phyloP scores from a whole-genome alignment of 2,329 filamentous ascomycete species.

The Sclerotinia sclerotiorum region DNA sequence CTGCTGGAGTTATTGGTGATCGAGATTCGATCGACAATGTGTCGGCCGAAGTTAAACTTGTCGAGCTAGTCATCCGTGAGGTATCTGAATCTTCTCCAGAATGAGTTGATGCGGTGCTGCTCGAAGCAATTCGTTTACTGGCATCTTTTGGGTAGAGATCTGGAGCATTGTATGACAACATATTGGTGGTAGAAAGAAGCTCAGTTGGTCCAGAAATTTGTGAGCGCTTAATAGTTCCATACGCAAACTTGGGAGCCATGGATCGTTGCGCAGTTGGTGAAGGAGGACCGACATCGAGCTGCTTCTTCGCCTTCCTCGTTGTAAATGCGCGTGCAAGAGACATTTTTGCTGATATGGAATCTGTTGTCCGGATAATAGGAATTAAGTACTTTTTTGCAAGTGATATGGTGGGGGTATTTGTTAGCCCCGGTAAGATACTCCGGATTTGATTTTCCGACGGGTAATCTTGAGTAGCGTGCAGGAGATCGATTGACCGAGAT shows the following conservation, averaged over 20 bases:
- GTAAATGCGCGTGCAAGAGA: conserved; percentile 71
- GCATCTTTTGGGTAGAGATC: conserved; percentile 57
- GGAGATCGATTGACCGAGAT: conserved; percentile 17
- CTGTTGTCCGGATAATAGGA: conserved; percentile 21
- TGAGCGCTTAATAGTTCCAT: conserved; percentile 43
- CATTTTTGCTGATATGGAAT: conserved; percentile 40
- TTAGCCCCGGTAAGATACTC: conserved; percentile 24
- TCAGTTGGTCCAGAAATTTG: conserved; percentile 88
- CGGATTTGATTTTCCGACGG: conserved; percentile 26
- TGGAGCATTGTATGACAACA: conserved; percentile 91
- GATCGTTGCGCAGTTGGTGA: conserved; percentile 33
- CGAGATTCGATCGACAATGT: conserved; percentile 45
- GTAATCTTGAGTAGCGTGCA: conserved; percentile 25
- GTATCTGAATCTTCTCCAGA: conserved; percentile 72
- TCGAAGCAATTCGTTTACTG: conserved; percentile 11
- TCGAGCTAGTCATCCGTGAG: conserved; percentile 48
- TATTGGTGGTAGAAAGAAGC: conserved; percentile 91
- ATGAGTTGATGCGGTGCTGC: conserved; percentile 29
- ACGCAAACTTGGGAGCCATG: conserved; percentile 36
- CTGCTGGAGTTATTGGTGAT: conserved; percentile 47
- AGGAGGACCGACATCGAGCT: conserved; percentile 27
- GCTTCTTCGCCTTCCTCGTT: conserved; percentile 60
- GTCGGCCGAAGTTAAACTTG: conserved; percentile 48
- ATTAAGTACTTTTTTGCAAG: conserved; percentile 16
- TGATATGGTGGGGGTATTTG: conserved; percentile 30